Evolutionary conservation across 2,329 filamentous ascomycete species (phyloP).

Genomic region (Neopestalotiopsis rosae): DNA sequence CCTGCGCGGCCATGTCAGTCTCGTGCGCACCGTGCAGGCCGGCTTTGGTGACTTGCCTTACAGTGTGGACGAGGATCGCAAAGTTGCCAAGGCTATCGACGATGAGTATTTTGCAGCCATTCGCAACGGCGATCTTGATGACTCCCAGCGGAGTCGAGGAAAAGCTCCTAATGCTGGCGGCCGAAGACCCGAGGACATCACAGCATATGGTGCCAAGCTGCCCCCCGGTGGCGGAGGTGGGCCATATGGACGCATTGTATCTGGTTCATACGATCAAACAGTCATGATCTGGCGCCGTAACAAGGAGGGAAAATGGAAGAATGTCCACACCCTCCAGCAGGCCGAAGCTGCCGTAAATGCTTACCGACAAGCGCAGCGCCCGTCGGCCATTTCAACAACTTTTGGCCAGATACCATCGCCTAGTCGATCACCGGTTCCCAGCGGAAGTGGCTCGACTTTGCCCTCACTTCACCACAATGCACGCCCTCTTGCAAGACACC

Average conservation of each 20-base stretch:
- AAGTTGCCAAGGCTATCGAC: slow-evolving; percentile 76
- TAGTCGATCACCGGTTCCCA: neutral
- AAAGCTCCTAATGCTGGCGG: slow-evolving; percentile 72
- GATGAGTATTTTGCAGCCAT: slow-evolving; percentile 70
- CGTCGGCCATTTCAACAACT: neutral
- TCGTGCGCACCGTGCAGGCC: slow-evolving; percentile 94
- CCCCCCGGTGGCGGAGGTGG: slow-evolving; percentile 91
- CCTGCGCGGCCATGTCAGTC: slow-evolving; percentile 78
- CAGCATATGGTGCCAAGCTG: slow-evolving; percentile 81
- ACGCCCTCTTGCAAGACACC: slow-evolving; percentile 21
- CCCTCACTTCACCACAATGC: slow-evolving; percentile 41
- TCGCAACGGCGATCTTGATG: slow-evolving; percentile 53
- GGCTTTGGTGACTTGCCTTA: slow-evolving; percentile 90
- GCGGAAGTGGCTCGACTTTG: slow-evolving; percentile 57
- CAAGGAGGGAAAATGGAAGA: slow-evolving; percentile 82
- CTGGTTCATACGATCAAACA: slow-evolving; percentile 93
- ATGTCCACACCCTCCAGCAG: slow-evolving; percentile 76
- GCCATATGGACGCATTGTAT: slow-evolving; percentile 92
- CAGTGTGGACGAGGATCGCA: slow-evolving; percentile 74
- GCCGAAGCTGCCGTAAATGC: slow-evolving; percentile 69
- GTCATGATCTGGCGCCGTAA: slow-evolving; percentile 95
- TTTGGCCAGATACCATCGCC: neutral
- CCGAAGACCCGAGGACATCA: slow-evolving; percentile 75
- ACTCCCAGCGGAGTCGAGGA: slow-evolving; percentile 38
- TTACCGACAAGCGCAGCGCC: slow-evolving; percentile 28